Evolutionary conservation across 208 protist species (phyloP).

Genomic region (Leishmania aethiopica): DNA sequence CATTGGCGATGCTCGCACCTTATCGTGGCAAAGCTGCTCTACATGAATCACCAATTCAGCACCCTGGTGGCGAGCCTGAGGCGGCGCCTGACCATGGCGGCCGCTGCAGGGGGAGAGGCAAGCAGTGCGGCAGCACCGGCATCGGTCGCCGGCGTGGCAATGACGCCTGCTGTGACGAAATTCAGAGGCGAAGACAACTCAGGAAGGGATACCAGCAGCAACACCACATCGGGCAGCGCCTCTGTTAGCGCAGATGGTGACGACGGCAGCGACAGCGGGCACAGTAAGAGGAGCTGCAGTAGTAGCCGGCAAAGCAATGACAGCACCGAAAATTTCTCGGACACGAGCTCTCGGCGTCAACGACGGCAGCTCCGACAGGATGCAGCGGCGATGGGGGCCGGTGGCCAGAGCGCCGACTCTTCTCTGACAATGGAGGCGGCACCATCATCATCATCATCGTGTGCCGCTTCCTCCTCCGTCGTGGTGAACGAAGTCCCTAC

Average conservation of each 20-base stretch:
- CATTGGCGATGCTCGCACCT: constrained; percentile 63
- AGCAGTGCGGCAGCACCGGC: not conserved
- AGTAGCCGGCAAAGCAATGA: not conserved
- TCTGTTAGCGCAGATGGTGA: constrained; percentile 5
- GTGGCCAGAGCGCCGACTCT: constrained; percentile 4
- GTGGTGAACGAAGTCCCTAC: not conserved
- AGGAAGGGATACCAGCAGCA: not conserved
- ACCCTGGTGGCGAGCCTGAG: constrained; percentile 13
- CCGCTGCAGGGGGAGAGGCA: not conserved
- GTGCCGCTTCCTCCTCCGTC: not conserved
- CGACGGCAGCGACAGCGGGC: not conserved
- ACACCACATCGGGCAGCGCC: not conserved
- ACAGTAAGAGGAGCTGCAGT: constrained; percentile 1
- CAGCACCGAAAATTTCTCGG: constrained; percentile 5
- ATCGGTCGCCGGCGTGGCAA: not conserved
- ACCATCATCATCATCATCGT: not conserved
- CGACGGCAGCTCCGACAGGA: not conserved
- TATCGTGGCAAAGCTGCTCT: constrained; percentile 63
- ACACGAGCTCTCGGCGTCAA: not conserved
- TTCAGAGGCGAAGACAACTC: not conserved
- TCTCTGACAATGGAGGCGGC: constrained; percentile 11
- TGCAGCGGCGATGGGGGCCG: not conserved
- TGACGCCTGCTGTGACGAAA: not conserved
- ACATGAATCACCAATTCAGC: constrained; percentile 40
- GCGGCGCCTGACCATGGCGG: constrained; percentile 14